Evolutionary conservation across 768 basidiomycete species (phyloP).

Genomic region (Porpolomopsis calyptriformis): DNA sequence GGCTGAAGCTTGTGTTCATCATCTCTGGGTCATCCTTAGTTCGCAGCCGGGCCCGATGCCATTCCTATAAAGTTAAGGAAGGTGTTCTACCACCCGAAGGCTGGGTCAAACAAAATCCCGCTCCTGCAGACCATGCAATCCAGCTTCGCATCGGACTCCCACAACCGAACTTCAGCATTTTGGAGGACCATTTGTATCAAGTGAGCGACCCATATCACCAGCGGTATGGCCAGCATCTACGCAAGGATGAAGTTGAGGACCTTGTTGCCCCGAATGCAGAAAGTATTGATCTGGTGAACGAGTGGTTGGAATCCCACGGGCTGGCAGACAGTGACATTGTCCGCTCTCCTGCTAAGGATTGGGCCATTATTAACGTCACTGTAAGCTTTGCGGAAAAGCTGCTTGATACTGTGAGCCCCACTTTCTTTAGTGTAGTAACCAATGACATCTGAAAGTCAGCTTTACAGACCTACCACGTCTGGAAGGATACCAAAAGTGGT

Average conservation of each 20-base stretch:
- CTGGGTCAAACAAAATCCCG: conserved; percentile 34
- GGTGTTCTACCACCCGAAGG: conserved; percentile 33
- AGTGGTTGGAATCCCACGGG: conserved; percentile 53
- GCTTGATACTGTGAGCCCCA: conserved; percentile 49
- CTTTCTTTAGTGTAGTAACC: conserved; percentile 1
- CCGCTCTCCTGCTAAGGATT: conserved; percentile 59
- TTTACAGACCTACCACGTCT: conserved; percentile 50
- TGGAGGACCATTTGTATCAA: conserved; percentile 46
- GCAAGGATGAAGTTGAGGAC: conserved; percentile 54
- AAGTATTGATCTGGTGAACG: conserved; percentile 42
- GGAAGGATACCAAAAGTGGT: conserved; percentile 42
- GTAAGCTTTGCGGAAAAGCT: conserved; percentile 54
- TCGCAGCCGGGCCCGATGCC: conserved; percentile 12
- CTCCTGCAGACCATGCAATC: conserved; percentile 37
- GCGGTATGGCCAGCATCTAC: conserved; percentile 46
- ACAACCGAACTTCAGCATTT: conserved; percentile 37
- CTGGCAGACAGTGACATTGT: conserved; percentile 35
- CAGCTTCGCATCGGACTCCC: conserved; percentile 48
- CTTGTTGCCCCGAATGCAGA: conserved; percentile 48
- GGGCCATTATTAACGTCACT: conserved; percentile 51
- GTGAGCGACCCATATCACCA: conserved; percentile 46
- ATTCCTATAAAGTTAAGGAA: conserved; percentile 35
- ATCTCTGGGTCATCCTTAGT: conserved; percentile 13
- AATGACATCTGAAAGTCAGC: not conserved
- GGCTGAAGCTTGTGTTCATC: conserved; percentile 7